Evolutionary conservation across 495 filamentous ascomycete species (phyloP).

Genomic region (Penicillium odoratum): DNA sequence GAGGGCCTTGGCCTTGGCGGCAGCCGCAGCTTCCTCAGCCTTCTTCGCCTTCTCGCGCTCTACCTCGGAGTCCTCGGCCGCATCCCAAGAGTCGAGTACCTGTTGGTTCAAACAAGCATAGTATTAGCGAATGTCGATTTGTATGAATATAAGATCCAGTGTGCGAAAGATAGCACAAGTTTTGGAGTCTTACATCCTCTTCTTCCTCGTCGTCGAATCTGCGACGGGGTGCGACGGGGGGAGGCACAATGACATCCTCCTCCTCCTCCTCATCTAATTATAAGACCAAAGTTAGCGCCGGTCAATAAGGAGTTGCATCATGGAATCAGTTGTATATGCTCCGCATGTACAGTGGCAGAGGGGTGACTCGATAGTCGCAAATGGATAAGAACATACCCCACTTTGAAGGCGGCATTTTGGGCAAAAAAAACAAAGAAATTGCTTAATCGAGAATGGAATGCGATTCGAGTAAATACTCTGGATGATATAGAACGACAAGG

Average conservation of each 20-base stretch:
- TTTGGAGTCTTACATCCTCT: slow-evolving; percentile 67
- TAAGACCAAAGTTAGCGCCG: slow-evolving; percentile 19
- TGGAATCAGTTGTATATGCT: neutral
- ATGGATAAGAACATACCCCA: slow-evolving; percentile 47
- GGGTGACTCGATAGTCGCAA: slow-evolving; percentile 9
- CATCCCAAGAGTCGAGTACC: slow-evolving; percentile 97
- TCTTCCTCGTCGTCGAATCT: slow-evolving; percentile 92
- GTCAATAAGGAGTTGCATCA: neutral
- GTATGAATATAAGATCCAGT: neutral
- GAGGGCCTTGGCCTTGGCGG: slow-evolving; percentile 85
- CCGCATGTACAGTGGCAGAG: slow-evolving; percentile 1
- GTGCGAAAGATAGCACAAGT: neutral
- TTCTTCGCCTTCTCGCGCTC: slow-evolving; percentile 93
- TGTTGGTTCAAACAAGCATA: slow-evolving; percentile 33
- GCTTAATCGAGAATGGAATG: slow-evolving; percentile 13
- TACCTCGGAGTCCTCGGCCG: slow-evolving; percentile 93
- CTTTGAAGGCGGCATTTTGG: slow-evolving; percentile 50
- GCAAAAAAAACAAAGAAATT: slow-evolving; percentile 17
- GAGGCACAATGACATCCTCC: slow-evolving; percentile 62
- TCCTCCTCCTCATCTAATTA: slow-evolving; percentile 62
- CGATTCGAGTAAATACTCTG: slow-evolving; percentile 12
- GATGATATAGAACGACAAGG: slow-evolving; percentile 17
- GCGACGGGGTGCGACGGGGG: slow-evolving; percentile 59
- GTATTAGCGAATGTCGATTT: slow-evolving; percentile 5
- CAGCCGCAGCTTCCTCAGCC: slow-evolving; percentile 81